Evolutionary conservation across 2,329 filamentous ascomycete genomes (phyloP).

Genomic region (Cadophora malorum): DNA sequence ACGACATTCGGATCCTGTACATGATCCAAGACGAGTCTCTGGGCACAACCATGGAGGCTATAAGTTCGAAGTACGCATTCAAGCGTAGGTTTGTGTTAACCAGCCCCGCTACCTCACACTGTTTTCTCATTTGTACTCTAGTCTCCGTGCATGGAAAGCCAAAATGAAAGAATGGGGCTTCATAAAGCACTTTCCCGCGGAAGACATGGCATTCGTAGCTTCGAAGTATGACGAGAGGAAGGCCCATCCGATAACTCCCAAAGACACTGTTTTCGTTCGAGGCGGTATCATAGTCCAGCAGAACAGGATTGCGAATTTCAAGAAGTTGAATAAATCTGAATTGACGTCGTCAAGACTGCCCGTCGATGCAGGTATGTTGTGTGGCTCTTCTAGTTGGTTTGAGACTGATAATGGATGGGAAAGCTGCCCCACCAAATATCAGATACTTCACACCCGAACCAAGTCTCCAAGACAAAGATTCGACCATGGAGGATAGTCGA

Average conservation of each 20-base stretch:
- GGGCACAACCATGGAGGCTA: background rate
- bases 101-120: background rate
- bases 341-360: background rate
- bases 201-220: background rate
- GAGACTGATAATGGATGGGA: background rate
- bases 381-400: background rate
- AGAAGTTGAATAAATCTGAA: conserved; percentile 1
- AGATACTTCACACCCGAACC: conserved; percentile 12
- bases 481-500: background rate
- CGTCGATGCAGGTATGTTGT: background rate
- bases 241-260: background rate
- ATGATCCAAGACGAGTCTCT: conserved; percentile 3
- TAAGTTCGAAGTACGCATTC: conserved; percentile 2
- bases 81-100: background rate
- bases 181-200: background rate
- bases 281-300: background rate
- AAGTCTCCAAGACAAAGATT: background rate
- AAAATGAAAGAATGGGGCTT: conserved; percentile 17
- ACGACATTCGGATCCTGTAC: conserved; percentile 7
- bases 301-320: conserved; percentile 5
- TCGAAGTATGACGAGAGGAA: conserved; percentile 7
- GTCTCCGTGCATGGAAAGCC: conserved; percentile 8
- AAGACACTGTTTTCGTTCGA: background rate
- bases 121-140: background rate
- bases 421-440: conserved; percentile 14